phyloP scores from a whole-genome alignment of 257 asterid species.

The Nicotiana obtusifolia region DNA sequence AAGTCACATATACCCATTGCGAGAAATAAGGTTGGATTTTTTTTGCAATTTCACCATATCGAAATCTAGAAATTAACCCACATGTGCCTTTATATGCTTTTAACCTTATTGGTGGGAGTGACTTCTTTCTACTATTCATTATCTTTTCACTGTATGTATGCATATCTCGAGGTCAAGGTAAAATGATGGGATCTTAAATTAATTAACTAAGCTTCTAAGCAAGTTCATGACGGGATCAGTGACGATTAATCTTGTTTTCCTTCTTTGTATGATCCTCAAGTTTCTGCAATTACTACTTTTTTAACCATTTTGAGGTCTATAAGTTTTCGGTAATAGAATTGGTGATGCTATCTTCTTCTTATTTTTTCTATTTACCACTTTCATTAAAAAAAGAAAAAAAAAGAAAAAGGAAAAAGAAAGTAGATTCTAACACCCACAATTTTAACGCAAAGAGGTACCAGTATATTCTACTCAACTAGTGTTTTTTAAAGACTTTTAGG shows the following conservation, averaged over 20 bases:
- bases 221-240: slow-evolving; percentile 10
- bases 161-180: slow-evolving; percentile 58
- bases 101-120: slow-evolving; percentile 34
- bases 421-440: too few relatives aligned
- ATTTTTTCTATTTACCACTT: too few relatives aligned
- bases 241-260: slow-evolving; percentile 18
- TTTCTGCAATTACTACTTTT: background rate
- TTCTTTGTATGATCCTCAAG: background rate
- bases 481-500: too few relatives aligned
- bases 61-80: slow-evolving; percentile 32
- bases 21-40: slow-evolving; percentile 17
- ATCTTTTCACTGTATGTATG: slow-evolving; percentile 16
- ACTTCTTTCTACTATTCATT: slow-evolving; percentile 8
- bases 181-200: slow-evolving; percentile 15
- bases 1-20: slow-evolving; percentile 25
- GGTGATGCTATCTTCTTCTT: background rate
- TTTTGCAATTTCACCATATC: slow-evolving; percentile 18
- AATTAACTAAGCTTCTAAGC: background rate
- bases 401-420: too few relatives aligned
- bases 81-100: slow-evolving; percentile 27
- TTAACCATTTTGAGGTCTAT: background rate
- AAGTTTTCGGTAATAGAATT: background rate
- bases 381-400: too few relatives aligned
- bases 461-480: too few relatives aligned
- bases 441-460: too few relatives aligned